Conservation (phyloP, 345 rosid genomes). For the Durio zibethinus region DNA sequence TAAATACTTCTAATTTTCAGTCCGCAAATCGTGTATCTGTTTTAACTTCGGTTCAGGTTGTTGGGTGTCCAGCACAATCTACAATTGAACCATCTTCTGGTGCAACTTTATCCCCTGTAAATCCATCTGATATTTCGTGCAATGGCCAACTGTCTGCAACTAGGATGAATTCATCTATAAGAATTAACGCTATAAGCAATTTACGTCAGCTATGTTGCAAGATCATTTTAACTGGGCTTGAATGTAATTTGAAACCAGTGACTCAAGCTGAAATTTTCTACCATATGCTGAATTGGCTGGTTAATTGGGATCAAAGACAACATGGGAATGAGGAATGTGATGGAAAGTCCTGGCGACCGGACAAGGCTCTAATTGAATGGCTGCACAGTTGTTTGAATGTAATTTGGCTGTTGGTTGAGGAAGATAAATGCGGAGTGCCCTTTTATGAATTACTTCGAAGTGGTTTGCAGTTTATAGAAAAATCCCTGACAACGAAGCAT, state of each 20-base stretch:
- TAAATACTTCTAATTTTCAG: constrained; percentile 58
- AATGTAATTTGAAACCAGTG: constrained; percentile 68
- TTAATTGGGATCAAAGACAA: constrained; percentile 90
- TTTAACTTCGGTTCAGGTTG: constrained; percentile 62
- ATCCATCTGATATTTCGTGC: constrained; percentile 47
- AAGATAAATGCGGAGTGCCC: constrained; percentile 82
- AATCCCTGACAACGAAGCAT: constrained; percentile 95
- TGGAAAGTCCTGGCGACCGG: constrained; percentile 64
- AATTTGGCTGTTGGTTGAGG: constrained; percentile 85
- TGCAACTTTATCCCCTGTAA: constrained; percentile 53
- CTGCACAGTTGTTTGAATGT: constrained; percentile 91
- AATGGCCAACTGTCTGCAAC: constrained; percentile 43
- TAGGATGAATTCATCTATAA: constrained; percentile 43
- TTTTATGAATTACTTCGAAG: constrained; percentile 90
- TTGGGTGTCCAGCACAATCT: constrained; percentile 77
- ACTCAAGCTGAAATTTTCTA: constrained; percentile 79
- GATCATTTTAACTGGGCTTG: constrained; percentile 74
- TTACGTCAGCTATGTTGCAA: constrained; percentile 88
- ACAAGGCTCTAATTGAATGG: constrained; percentile 81
- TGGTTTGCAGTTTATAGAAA: constrained; percentile 93
- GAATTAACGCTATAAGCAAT: constrained; percentile 66
- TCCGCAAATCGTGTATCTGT: constrained; percentile 60
- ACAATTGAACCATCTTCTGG: constrained; percentile 58
- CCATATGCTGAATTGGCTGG: constrained; percentile 85
- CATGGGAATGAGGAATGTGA: constrained; percentile 59